These are phyloP conservation scores for Atkinsonella hypoxylon DNA, from an alignment of 2,329 filamentous ascomycete genomes.

Conservation along the genomic window DNA sequence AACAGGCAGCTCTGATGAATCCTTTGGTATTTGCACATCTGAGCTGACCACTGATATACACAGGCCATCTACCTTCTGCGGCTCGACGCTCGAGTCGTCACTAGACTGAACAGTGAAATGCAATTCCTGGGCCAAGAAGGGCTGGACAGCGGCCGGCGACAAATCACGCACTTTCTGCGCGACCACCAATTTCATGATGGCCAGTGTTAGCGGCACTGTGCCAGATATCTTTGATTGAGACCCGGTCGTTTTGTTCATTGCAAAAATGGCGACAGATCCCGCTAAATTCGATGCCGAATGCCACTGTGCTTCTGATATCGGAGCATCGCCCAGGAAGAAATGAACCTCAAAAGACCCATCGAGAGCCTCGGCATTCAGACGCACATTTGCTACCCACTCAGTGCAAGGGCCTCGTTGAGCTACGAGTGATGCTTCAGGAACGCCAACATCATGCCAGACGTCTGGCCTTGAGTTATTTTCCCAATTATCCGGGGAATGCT, in stretches of 20 bases:
- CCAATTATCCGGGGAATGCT: not conserved
- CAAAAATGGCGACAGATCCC: slow-evolving; percentile 48
- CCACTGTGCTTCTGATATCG: slow-evolving; percentile 37
- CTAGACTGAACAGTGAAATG: slow-evolving; percentile 20
- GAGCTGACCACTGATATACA: slow-evolving; percentile 20
- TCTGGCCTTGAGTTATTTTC: slow-evolving; percentile 11
- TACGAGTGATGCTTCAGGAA: slow-evolving; percentile 16
- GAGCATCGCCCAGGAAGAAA: slow-evolving; percentile 51
- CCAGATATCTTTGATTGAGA: slow-evolving; percentile 29
- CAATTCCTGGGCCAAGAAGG: slow-evolving; percentile 29
- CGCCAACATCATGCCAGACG: slow-evolving; percentile 14
- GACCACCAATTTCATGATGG: slow-evolving; percentile 31
- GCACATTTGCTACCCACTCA: slow-evolving; percentile 60
- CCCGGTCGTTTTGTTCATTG: slow-evolving; percentile 24
- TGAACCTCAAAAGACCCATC: slow-evolving; percentile 50
- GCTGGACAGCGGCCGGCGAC: slow-evolving; percentile 22
- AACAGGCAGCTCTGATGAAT: slow-evolving; percentile 14
- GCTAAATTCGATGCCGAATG: slow-evolving; percentile 40
- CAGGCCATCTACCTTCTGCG: slow-evolving; percentile 17
- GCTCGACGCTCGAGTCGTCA: slow-evolving; percentile 15
- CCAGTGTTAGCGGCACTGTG: slow-evolving; percentile 39
- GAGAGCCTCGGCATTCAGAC: slow-evolving; percentile 47
- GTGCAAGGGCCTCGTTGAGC: slow-evolving; percentile 32
- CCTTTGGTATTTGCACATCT: slow-evolving; percentile 15
- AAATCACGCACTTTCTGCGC: slow-evolving; percentile 25